Percentiles rank a stretch among this genome's conserved stretches.
phyloP scores from a whole-genome alignment of 2,329 filamentous ascomycete genomes.

The Cladophialophora immunda region DNA sequence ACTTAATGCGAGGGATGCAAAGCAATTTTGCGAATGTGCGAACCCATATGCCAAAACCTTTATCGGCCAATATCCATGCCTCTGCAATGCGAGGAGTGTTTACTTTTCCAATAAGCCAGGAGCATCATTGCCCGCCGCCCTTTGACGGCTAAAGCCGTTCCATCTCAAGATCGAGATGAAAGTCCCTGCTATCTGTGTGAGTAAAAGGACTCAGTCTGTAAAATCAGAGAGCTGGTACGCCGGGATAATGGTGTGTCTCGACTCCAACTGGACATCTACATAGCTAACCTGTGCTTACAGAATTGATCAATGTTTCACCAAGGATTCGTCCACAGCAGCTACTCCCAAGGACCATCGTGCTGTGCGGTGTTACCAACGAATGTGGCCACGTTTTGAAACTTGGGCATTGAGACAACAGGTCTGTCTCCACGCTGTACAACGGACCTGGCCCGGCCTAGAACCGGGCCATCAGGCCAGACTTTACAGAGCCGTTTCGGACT shows the following conservation, averaged over 20 bases:
- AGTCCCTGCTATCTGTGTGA: background rate
- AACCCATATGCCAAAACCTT: background rate
- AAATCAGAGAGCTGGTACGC: background rate
- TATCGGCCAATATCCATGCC: background rate
- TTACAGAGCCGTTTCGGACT: no score
- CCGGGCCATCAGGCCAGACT: no score
- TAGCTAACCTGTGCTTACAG: background rate
- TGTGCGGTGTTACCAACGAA: no score
- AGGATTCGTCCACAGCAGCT: no score
- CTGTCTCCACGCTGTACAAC: no score
- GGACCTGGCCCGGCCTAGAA: no score
- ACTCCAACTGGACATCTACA: background rate
- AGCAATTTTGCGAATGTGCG: background rate
- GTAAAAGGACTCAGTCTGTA: background rate
- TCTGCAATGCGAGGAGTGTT: no score
- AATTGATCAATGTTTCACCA: background rate
- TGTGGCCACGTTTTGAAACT: no score
- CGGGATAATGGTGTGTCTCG: background rate
- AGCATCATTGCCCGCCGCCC: background rate
- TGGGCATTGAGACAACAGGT: no score
- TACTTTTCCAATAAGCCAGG: no score
- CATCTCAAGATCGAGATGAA: background rate
- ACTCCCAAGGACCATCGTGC: no score
- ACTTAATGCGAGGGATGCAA: background rate
- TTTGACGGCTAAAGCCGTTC: background rate